These are phyloP conservation scores for Aspergillus sclerotioniger DNA, from an alignment of 495 filamentous ascomycete genomes.

Conservation along the genomic window DNA sequence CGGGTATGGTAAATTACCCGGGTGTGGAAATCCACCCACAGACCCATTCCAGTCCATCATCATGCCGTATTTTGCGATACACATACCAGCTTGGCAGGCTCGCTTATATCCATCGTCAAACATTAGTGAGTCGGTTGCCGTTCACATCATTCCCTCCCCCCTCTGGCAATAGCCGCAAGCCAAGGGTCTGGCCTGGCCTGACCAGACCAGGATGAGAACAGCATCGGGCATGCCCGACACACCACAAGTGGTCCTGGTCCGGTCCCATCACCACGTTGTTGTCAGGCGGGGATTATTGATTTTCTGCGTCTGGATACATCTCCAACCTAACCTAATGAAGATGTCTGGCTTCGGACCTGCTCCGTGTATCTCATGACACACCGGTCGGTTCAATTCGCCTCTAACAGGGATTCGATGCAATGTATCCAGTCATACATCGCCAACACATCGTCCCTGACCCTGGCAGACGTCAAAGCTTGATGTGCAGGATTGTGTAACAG, in stretches of 20 bases:
- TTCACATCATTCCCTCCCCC: not conserved
- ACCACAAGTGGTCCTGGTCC: no score
- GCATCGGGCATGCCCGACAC: no score
- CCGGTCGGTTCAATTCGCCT: no score
- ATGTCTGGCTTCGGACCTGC: not conserved
- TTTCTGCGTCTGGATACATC: not conserved
- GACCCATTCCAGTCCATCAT: not conserved
- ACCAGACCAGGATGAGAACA: not conserved
- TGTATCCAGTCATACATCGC: no score
- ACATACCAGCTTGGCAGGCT: not conserved
- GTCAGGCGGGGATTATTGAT: not conserved
- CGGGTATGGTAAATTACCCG: not conserved
- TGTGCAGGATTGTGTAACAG: no score
- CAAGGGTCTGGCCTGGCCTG: constrained; percentile 1
- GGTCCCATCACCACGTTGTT: not conserved
- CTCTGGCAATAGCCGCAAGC: not conserved
- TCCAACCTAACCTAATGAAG: not conserved
- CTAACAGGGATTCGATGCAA: no score
- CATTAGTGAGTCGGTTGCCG: not conserved
- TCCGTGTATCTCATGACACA: not conserved
- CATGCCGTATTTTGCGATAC: not conserved
- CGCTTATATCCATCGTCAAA: not conserved
- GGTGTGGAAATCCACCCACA: not conserved
- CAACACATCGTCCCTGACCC: no score
- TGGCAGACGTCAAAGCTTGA: no score